Conservation (phyloP, 495 filamentous ascomycete species). For the Friedmanniomyces simplex region DNA sequence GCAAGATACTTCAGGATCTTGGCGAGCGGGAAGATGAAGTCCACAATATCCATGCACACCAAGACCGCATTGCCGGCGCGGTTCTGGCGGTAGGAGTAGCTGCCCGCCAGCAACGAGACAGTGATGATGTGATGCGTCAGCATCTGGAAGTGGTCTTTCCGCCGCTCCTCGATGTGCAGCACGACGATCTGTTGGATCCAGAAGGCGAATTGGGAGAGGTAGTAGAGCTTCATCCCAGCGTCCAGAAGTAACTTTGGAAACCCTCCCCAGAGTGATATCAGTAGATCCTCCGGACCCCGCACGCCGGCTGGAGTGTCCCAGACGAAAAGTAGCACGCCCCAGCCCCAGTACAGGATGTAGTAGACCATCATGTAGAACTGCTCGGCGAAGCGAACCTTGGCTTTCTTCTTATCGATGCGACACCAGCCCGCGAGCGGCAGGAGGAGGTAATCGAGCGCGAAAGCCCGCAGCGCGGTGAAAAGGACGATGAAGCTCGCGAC, state of each 20-base stretch:
- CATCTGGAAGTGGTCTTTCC: conserved; percentile 96
- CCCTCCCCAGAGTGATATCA: conserved; percentile 55
- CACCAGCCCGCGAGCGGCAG: conserved; percentile 57
- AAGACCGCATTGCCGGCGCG: conserved; percentile 83
- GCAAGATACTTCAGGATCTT: conserved; percentile 90
- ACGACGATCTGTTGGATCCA: conserved; percentile 91
- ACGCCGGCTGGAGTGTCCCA: neutral
- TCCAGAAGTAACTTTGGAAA: conserved; percentile 68
- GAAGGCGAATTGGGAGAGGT: conserved; percentile 82
- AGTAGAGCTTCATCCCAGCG: conserved; percentile 77
- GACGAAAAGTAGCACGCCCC: conserved; percentile 59
- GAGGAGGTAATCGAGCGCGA: conserved; percentile 75
- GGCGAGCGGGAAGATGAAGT: conserved; percentile 74
- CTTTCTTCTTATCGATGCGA: conserved; percentile 65
- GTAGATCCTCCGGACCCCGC: neutral
- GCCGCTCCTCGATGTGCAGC: conserved; percentile 82
- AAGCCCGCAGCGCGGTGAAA: conserved; percentile 79
- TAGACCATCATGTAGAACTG: conserved; percentile 86
- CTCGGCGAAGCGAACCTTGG: conserved; percentile 71
- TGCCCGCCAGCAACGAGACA: conserved; percentile 61
- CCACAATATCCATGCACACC: conserved; percentile 87
- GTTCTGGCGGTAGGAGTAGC: conserved; percentile 74
- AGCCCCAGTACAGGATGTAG: conserved; percentile 62
- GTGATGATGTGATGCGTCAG: conserved; percentile 90
- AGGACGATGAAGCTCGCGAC: conserved; percentile 70